These are phyloP conservation scores for Barbatosphaeria neglecta DNA, from an alignment of 495 filamentous ascomycete species.

Conservation along the genomic window DNA sequence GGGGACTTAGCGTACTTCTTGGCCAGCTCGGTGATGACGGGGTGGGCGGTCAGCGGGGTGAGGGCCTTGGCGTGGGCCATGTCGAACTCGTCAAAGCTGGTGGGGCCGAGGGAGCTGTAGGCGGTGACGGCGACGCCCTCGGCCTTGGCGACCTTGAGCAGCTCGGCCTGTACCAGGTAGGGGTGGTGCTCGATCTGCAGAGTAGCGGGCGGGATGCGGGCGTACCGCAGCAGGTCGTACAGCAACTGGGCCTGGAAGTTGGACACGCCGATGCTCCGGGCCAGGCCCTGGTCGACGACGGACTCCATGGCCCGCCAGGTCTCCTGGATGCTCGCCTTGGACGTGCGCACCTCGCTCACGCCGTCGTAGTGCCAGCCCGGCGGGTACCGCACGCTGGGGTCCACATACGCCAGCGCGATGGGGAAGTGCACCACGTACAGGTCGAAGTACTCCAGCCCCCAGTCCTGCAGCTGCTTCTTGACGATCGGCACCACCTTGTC, in stretches of 20 bases:
- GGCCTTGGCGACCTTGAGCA: constrained; percentile 58
- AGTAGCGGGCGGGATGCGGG: constrained; percentile 62
- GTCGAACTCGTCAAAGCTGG: constrained; percentile 70
- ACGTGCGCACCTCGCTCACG: constrained; percentile 38
- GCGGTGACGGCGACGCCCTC: constrained; percentile 74
- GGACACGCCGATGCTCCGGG: constrained; percentile 70
- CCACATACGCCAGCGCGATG: constrained; percentile 67
- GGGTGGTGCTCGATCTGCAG: constrained; percentile 98
- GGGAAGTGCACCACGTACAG: constrained; percentile 79
- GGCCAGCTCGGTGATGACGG: constrained; percentile 50
- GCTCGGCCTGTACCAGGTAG: constrained; percentile 73
- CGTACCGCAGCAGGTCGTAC: constrained; percentile 78
- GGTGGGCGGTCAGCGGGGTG: constrained; percentile 60
- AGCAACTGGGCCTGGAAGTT: constrained; percentile 82
- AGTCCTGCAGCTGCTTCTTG: constrained; percentile 64
- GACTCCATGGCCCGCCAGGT: constrained; percentile 86
- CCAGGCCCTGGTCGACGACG: constrained; percentile 56
- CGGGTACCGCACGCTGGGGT: constrained; percentile 65
- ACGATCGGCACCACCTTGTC: constrained; percentile 62
- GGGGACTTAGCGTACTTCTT: constrained; percentile 62
- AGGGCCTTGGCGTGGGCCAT: constrained; percentile 62
- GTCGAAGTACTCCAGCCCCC: constrained; percentile 79
- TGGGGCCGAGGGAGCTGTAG: constrained; percentile 84
- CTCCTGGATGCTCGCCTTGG: constrained; percentile 65
- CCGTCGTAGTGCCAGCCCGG: constrained; percentile 64